A percentile compares a stretch with the other conserved stretches of the same genome.
These are phyloP conservation scores for Thuja plicata DNA, from an alignment of 83 land plant species.

Conservation along the genomic window DNA sequence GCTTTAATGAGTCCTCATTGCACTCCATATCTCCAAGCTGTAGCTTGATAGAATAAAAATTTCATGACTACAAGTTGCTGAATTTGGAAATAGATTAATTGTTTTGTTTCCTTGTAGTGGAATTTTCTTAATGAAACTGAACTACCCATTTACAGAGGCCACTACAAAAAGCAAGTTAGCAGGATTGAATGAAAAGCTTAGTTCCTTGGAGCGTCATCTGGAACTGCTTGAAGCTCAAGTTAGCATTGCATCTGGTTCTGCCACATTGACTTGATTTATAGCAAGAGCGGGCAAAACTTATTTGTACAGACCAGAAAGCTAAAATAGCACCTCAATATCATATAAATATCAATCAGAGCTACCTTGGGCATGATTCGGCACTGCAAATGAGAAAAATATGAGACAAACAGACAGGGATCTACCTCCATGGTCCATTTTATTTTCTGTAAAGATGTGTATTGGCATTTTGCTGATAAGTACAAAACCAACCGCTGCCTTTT, in stretches of 20 bases:
- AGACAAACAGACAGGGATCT: not conserved
- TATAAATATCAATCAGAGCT: not conserved
- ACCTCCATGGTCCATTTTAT: not conserved
- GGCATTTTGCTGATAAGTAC: not conserved
- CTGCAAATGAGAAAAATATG: conserved; percentile 1
- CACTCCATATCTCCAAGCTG: not conserved
- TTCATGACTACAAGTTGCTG: not conserved
- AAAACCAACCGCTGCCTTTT: not conserved
- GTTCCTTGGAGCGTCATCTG: conserved; percentile 73
- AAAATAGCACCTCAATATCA: not conserved
- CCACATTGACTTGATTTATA: conserved; percentile 5
- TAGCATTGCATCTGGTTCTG: conserved; percentile 54
- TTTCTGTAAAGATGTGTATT: not conserved
- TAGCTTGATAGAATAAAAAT: not conserved
- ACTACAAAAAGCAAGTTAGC: conserved; percentile 92
- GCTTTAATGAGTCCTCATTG: not conserved
- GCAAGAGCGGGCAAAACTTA: not conserved
- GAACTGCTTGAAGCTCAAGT: conserved; percentile 86
- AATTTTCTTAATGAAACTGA: not conserved
- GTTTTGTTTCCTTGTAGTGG: not conserved
- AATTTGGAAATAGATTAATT: not conserved
- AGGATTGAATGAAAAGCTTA: conserved; percentile 82
- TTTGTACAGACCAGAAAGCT: not conserved
- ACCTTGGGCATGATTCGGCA: not conserved
- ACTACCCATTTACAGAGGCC: conserved; percentile 50